A percentile compares a stretch with the other conserved stretches of the same genome.
These are phyloP conservation scores for Euphorbia schlechtendalii DNA, from an alignment of 441 rosid species.

Conservation along the genomic window DNA sequence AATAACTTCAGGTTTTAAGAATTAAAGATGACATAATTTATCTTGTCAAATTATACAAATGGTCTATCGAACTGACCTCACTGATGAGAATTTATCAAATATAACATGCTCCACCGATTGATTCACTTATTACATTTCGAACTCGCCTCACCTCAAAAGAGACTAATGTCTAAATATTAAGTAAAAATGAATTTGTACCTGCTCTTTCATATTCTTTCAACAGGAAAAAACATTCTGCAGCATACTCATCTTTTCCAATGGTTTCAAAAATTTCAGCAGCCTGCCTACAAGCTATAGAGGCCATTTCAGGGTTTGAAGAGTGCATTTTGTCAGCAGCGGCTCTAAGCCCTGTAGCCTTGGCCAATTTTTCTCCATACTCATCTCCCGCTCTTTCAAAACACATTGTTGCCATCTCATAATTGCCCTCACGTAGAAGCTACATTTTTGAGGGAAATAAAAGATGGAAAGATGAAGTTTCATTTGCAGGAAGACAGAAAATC, in stretches of 20 bases:
- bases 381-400: slow-evolving; percentile 50
- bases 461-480: not conserved
- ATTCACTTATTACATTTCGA: too few relatives aligned
- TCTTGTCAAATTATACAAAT: too few relatives aligned
- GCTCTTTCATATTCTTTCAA: slow-evolving; percentile 5
- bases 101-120: too few relatives aligned
- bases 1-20: too few relatives aligned
- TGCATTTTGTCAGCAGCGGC: slow-evolving; percentile 37
- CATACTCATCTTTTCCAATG: not conserved
- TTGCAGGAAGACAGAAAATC: too few relatives aligned
- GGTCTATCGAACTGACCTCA: too few relatives aligned
- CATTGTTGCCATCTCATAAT: slow-evolving; percentile 43
- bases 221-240: not conserved
- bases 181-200: slow-evolving; percentile 3
- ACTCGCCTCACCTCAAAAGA: too few relatives aligned
- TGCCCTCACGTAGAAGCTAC: slow-evolving; percentile 40
- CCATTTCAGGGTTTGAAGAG: slow-evolving; percentile 16
- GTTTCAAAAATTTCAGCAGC: slow-evolving; percentile 1
- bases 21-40: too few relatives aligned
- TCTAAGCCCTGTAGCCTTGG: slow-evolving; percentile 38
- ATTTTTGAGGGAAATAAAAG: not conserved
- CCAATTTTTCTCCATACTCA: slow-evolving; percentile 30
- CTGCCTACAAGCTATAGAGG: slow-evolving; percentile 27
- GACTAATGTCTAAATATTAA: too few relatives aligned
- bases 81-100: too few relatives aligned